Percentiles rank a stretch among this genome's conserved stretches.
phyloP scores from a whole-genome alignment of 257 asterid genomes.

The Solanum pinnatisectum region DNA sequence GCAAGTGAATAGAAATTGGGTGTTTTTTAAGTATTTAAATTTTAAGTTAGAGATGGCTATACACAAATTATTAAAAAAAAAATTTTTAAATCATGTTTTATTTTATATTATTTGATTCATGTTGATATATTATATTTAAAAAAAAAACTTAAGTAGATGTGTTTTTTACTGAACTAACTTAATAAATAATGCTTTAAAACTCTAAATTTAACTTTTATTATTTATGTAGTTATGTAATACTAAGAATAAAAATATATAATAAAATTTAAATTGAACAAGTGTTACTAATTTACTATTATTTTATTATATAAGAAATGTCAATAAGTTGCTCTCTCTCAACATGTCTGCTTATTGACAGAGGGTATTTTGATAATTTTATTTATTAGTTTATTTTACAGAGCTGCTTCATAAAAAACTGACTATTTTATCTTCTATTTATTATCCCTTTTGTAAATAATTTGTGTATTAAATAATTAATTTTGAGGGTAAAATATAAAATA shows the following conservation, averaged over 20 bases:
- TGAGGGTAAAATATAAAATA: not conserved
- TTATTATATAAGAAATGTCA: not conserved
- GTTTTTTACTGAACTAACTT: not conserved
- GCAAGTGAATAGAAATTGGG: not conserved
- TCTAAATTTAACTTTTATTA: too few relatives aligned
- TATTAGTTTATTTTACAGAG: not conserved
- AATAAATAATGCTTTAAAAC: not conserved
- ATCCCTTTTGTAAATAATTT: too few relatives aligned
- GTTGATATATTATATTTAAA: not conserved
- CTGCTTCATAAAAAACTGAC: not conserved
- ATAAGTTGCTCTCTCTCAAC: not conserved
- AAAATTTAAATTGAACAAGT: not conserved
- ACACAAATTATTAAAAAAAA: not conserved
- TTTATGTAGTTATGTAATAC: not conserved
- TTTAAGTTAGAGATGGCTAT: not conserved
- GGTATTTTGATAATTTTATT: not conserved
- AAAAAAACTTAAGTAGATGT: not conserved
- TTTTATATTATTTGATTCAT: not conserved
- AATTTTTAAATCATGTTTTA: not conserved
- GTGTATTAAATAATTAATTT: not conserved
- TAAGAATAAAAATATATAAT: not conserved
- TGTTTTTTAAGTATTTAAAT: not conserved
- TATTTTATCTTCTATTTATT: too few relatives aligned
- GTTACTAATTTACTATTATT: too few relatives aligned
- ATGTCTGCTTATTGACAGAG: not conserved